These are phyloP conservation scores for Cryptosporidium felis DNA, from an alignment of 169 alveolate species.

Conservation along the genomic window DNA sequence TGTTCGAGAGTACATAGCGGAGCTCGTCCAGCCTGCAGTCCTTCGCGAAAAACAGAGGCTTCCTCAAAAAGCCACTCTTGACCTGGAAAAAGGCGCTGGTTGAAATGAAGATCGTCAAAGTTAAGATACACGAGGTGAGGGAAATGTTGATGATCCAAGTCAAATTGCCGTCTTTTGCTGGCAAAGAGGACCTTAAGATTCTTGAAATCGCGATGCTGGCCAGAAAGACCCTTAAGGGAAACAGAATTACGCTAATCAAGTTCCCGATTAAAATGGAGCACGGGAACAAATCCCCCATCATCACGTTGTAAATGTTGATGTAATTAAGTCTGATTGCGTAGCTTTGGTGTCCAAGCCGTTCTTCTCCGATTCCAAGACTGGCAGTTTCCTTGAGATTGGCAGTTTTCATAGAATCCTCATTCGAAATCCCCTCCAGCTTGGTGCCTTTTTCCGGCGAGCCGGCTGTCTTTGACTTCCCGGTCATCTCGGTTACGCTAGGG, in stretches of 20 bases:
- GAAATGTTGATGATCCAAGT: slow-evolving; percentile 42
- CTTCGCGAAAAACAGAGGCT: slow-evolving; percentile 48
- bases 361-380: too few species aligned
- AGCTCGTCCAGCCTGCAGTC: slow-evolving; percentile 45
- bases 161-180: background rate
- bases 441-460: too few species aligned
- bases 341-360: too few species aligned
- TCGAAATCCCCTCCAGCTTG: too few species aligned
- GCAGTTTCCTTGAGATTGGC: too few species aligned
- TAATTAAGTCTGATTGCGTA: slow-evolving; percentile 36
- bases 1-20: slow-evolving; percentile 34
- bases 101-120: slow-evolving; percentile 6
- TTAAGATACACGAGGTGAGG: background rate
- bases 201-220: slow-evolving; percentile 23
- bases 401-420: too few species aligned
- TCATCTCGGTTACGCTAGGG: too few species aligned
- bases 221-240: slow-evolving; percentile 27
- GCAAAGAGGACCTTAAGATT: slow-evolving; percentile 17
- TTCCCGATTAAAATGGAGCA: slow-evolving; percentile 44
- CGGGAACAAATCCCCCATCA: slow-evolving; percentile 69
- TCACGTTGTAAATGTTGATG: slow-evolving; percentile 42
- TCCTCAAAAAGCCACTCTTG: slow-evolving; percentile 54
- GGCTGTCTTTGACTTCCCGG: too few species aligned
- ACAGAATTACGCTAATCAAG: slow-evolving; percentile 39
- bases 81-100: slow-evolving; percentile 19